Conservation (phyloP, 2,329 filamentous ascomycete species). For the Fusarium liriodendri region DNA sequence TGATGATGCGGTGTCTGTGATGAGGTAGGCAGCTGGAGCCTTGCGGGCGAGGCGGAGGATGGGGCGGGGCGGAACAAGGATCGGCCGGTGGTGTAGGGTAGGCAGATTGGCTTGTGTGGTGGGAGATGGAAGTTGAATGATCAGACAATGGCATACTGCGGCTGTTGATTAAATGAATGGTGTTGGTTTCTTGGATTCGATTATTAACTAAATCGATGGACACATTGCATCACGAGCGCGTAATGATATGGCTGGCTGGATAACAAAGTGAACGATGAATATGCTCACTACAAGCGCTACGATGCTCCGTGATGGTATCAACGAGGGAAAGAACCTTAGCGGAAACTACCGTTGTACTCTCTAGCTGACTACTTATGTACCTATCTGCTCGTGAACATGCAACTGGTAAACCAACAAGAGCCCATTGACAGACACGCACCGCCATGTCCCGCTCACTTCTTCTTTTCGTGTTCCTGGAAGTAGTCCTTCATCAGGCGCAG, state of each 20-base stretch:
- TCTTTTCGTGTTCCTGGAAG: not conserved
- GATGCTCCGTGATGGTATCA: no score
- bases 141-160: not conserved
- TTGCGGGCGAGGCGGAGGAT: constrained; percentile 25
- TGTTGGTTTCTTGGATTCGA: not conserved
- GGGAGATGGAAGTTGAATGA: not conserved
- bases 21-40: constrained; percentile 35
- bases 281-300: no score
- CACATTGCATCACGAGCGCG: not conserved
- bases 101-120: not conserved
- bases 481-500: not conserved
- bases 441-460: not conserved
- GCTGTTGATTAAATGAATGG: not conserved
- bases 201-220: not conserved
- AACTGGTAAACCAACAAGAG: not conserved
- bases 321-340: no score
- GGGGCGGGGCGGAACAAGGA: constrained; percentile 27
- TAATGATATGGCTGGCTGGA: not conserved
- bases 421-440: not conserved
- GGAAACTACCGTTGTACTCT: no score
- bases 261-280: no score
- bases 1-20: constrained; percentile 19
- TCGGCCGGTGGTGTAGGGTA: constrained; percentile 18
- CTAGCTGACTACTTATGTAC: not conserved
- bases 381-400: not conserved